Evolutionary conservation across 192 early-diverging fungal species (phyloP), one percentile per base, ranked within the genome.

Genomic region (Spinellus fusiger): DNA sequence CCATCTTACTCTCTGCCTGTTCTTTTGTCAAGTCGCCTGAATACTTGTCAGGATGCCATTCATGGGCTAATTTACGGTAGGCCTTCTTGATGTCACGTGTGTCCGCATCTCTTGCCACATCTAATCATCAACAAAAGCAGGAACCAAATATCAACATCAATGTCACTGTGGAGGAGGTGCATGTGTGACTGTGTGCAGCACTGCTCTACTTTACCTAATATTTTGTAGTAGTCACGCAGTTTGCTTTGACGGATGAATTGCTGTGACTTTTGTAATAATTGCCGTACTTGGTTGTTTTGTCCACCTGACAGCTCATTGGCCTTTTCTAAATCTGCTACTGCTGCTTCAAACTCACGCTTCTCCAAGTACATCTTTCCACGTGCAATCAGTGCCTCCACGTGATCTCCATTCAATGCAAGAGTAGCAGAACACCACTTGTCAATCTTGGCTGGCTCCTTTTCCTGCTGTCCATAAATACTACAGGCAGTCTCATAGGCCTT

Each of bases 171-270:
- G 46, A 27, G 27, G 29, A 3, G n/a, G 9, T 1, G 7, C 15
- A 8, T 9, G 29, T n/a, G n/a, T n/a, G n/a, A n/a, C n/a, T n/a
- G n/a, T n/a, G n/a, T n/a, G n/a, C n/a, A n/a, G n/a, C n/a, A n/a
- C n/a, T n/a, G n/a, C n/a, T n/a, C n/a, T n/a, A 26, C 34, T 26
- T 28, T 59, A 59, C 38, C 57, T 31, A 98, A 73, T 15, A 97
- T 84, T 77, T 98, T 98, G 81, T 98, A 98, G 67, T 98, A 98
- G 61, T 98, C 94, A 56, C 85, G 88, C 48, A 76, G 75, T 68
- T 83, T 79, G 27, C 77, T 78, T 65, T 78, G 75, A 49, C 77
- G 73, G 20, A 70, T 50, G 48, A 89, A 61, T 61, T 76, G 59
- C 62, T 90, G 79, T 1, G 90, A 88, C 40, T 81, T 77, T 23